phyloP scores from a whole-genome alignment of 129 eudicot genomes.

The Centrapalus pauciflorus region DNA sequence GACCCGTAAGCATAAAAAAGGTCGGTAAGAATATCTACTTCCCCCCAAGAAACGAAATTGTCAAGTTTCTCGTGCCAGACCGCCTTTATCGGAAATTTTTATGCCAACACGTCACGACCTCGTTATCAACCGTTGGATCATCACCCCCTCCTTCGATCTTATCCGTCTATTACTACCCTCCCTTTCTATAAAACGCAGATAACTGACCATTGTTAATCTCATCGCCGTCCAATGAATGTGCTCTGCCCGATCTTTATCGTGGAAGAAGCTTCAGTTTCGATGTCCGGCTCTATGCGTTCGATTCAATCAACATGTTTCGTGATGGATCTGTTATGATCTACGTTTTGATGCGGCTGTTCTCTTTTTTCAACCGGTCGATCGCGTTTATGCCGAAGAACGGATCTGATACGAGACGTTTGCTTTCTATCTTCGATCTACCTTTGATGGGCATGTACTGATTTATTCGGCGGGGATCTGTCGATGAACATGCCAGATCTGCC shows the following conservation, averaged over 20 bases:
- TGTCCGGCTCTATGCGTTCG: not conserved
- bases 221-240: not conserved
- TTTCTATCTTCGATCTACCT: no score
- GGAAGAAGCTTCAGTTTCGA: not conserved
- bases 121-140: constrained; percentile 10
- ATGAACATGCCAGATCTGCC: no score
- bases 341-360: not conserved
- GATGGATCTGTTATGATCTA: constrained; percentile 8
- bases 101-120: constrained; percentile 19
- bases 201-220: not conserved
- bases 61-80: constrained; percentile 14
- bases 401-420: not conserved
- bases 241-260: no score
- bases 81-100: constrained; percentile 11
- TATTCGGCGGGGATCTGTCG: no score
- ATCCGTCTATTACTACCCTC: constrained; percentile 10
- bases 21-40: not conserved
- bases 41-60: constrained; percentile 1
- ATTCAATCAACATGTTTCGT: not conserved
- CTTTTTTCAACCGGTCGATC: not conserved
- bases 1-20: not conserved
- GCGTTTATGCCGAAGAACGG: not conserved
- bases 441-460: no score
- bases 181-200: constrained; percentile 10
- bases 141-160: not conserved